Conservation (phyloP, 1,284 basidiomycete species). For the Phlebopus sp. region DNA sequence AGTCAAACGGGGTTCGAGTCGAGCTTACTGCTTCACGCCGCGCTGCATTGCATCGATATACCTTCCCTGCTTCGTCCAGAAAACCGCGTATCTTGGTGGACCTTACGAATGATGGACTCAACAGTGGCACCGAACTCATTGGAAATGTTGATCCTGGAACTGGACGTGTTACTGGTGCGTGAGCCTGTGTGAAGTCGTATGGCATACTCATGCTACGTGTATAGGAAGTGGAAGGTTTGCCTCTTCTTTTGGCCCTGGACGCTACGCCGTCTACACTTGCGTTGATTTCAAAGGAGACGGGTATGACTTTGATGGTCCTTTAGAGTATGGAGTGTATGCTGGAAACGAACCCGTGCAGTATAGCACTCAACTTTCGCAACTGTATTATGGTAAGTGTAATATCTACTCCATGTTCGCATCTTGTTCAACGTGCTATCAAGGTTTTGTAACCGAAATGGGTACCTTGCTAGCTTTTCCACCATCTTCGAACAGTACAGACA, state of each 20-base stretch:
- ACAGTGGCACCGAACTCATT: constrained; percentile 45
- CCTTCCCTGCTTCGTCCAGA: constrained; percentile 41
- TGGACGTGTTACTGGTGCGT: constrained; percentile 41
- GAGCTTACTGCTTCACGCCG: constrained; percentile 57
- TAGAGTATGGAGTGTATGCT: constrained; percentile 56
- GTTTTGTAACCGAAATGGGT: constrained; percentile 42
- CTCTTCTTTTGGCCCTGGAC: constrained; percentile 52
- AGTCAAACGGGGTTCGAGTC: constrained; percentile 56
- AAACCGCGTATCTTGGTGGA: constrained; percentile 53
- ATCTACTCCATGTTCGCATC: neutral
- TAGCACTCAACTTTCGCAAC: constrained; percentile 43
- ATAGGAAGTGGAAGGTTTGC: constrained; percentile 39
- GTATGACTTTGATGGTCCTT: constrained; percentile 41
- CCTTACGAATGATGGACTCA: constrained; percentile 56
- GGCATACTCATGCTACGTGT: neutral
- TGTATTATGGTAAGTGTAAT: constrained; percentile 43
- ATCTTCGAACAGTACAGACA: constrained; percentile 23
- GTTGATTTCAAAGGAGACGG: constrained; percentile 59
- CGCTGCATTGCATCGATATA: constrained; percentile 54
- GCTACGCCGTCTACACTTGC: constrained; percentile 58
- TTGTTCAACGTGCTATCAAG: constrained; percentile 8
- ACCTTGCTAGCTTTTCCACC: constrained; percentile 51
- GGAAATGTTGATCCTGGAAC: constrained; percentile 46
- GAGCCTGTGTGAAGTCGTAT: neutral
- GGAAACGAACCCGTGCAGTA: constrained; percentile 48